A percentile compares a stretch with the other conserved stretches of the same genome.
Evolutionary conservation across 805 yeast genomes (phyloP).

Genomic region (Candida stauntonica): DNA sequence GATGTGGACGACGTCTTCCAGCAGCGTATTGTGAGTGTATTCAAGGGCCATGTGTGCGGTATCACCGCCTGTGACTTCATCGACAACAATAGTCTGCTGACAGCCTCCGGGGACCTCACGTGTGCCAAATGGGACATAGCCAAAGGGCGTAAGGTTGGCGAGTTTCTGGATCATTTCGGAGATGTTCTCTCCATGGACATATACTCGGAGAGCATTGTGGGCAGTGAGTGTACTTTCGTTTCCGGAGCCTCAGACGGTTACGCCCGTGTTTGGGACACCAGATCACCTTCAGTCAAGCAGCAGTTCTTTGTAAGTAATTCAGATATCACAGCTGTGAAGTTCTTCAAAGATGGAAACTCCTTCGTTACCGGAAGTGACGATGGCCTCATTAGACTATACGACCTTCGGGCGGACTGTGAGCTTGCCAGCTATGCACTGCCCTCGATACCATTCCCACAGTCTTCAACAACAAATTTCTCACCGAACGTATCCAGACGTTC

Average conservation of each 20-base stretch:
- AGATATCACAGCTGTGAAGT: constrained; percentile 61
- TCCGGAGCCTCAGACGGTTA: constrained; percentile 69
- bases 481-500: constrained; percentile 19
- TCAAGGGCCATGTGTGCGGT: constrained; percentile 82
- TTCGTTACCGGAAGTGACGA: constrained; percentile 79
- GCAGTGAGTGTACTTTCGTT: constrained; percentile 36
- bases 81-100: constrained; percentile 50
- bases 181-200: constrained; percentile 55
- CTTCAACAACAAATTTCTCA: constrained; percentile 15
- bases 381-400: constrained; percentile 65
- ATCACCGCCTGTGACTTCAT: constrained; percentile 70
- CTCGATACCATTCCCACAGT: constrained; percentile 9
- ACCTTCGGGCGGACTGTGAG: constrained; percentile 72
- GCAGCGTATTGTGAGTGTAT: constrained; percentile 44
- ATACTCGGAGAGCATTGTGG: constrained; percentile 18
- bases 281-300: constrained; percentile 37
- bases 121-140: constrained; percentile 76
- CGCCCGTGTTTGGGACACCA: constrained; percentile 61
- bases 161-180: constrained; percentile 64
- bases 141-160: constrained; percentile 48
- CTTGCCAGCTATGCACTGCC: constrained; percentile 44
- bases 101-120: constrained; percentile 82
- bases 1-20: constrained; percentile 30
- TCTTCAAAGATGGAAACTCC: constrained; percentile 67
- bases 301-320: constrained; percentile 52